Evolutionary conservation across 148 eudicot genomes (phyloP).

Genomic region (Amaranthus cruentus): DNA sequence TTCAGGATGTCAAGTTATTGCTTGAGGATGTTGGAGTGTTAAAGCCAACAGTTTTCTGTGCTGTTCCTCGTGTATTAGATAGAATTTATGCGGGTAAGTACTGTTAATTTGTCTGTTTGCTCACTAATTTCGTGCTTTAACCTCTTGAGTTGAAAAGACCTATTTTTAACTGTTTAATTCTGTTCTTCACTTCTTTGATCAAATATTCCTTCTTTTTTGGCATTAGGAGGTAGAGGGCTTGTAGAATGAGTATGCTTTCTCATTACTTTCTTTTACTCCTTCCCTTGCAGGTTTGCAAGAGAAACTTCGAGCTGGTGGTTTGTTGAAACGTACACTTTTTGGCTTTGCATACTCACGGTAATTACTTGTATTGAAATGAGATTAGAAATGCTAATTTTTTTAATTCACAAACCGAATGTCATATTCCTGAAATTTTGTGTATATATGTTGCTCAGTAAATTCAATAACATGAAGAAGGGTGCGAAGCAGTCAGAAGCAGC

Average conservation of each 20-base stretch:
- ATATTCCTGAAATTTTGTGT: neutral
- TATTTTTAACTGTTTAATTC: neutral
- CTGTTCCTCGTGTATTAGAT: conserved; percentile 96
- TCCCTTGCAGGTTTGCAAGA: conserved; percentile 66
- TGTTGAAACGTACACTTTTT: conserved; percentile 56
- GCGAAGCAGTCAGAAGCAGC: conserved; percentile 66
- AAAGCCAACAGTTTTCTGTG: conserved; percentile 86
- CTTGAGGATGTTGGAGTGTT: conserved; percentile 79
- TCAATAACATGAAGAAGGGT: conserved; percentile 69
- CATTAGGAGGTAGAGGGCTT: neutral
- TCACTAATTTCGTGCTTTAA: neutral
- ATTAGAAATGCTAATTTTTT: neutral
- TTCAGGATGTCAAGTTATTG: conserved; percentile 82
- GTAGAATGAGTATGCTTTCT: neutral
- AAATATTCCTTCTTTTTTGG: neutral
- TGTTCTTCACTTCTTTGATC: neutral
- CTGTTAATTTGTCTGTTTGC: neutral
- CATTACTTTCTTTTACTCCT: conserved; percentile 1
- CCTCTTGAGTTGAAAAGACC: neutral
- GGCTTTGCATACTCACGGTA: conserved; percentile 72
- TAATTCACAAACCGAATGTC: neutral
- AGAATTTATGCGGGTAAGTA: conserved; percentile 72
- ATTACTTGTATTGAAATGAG: neutral
- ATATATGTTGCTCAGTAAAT: conserved; percentile 50
- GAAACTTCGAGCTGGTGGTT: conserved; percentile 76